Base-by-base conservation (phyloP, 164 flowering plant species). In the Aristolochia fimbriata region DNA sequence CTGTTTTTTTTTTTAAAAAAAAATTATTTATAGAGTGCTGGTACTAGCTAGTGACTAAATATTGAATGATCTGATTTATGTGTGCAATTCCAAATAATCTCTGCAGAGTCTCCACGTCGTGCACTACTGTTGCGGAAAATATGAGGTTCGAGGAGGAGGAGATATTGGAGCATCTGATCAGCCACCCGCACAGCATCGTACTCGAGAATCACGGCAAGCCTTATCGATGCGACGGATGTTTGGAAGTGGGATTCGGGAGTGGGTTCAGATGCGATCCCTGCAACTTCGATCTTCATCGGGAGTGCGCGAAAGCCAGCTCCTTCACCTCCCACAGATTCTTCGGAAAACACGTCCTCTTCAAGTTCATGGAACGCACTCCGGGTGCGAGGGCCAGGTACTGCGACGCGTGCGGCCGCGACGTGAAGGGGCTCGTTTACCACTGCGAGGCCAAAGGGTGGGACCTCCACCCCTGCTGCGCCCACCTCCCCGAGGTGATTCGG, bases 391-490 rank as follows among this genome's bases (percentile, higher is more conserved):
- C 16, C 3, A 27, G 30, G 30, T 27, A 27, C 37, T 55, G 58
- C 41, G 41, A 55, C 14, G 58, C 58, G 11, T 55, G 58, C n/a
- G 33, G n/a, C 4, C 4, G 58, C 19, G 58, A 55, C 41, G n/a
- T 55, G 15, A 4, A 30, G 37, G 58, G 58, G 33, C 24, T 55
- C 41, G 58, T 24, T 9, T 55, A 55, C 41, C 41, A 55, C 58
- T 55, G 58, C 41, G 3, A 6, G 3, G n/a, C 17, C n/a, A 24
- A 30, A 6, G 58, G 37, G 4, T 12, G 41, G 41, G 41, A 27
- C 58, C 19, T 55, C 17, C 58, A 55, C 58, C 58, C 58, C 9
- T 55, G 58, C 58, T 55, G 58, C 41, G 58, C 41, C 37, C 10
- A 24, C 27, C 58, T 55, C 58, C 14, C 22, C 1, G 1, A 16